Conservation (phyloP, 257 asterid genomes). For the Capsicum baccatum region DNA sequence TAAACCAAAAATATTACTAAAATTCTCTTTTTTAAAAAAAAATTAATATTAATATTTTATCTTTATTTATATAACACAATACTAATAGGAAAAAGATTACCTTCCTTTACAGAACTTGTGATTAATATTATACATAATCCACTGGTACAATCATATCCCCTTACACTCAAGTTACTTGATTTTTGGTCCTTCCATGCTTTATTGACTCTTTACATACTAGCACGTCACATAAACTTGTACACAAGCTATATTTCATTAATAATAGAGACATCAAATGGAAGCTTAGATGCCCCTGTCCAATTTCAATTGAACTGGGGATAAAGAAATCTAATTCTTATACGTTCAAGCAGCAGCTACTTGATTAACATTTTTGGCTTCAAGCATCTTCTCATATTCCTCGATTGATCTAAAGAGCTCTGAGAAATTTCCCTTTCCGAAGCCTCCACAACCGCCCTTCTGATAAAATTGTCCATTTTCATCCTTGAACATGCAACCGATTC, state of each 20-base stretch:
- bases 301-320: not conserved
- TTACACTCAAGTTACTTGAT: not conserved
- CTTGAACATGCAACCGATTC: slow-evolving; percentile 88
- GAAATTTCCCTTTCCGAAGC: slow-evolving; percentile 97
- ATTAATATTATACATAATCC: not conserved
- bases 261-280: not conserved
- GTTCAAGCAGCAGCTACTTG: slow-evolving; percentile 41
- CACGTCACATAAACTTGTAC: not conserved
- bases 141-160: not conserved
- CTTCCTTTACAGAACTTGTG: not conserved
- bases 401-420: slow-evolving; percentile 89
- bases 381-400: slow-evolving; percentile 90
- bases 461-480: slow-evolving; percentile 67
- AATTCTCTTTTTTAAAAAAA: too few relatives aligned
- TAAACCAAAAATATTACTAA: too few relatives aligned
- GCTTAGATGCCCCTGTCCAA: not conserved
- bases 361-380: slow-evolving; percentile 62
- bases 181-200: not conserved
- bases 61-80: too few relatives aligned
- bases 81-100: too few relatives aligned
- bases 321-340: not conserved
- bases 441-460: slow-evolving; percentile 98
- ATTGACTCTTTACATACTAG: not conserved
- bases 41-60: too few relatives aligned
- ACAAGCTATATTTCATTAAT: not conserved